These are phyloP conservation scores for Lipomyces sp. DNA, from an alignment of 805 yeast genomes.

Conservation along the genomic window DNA sequence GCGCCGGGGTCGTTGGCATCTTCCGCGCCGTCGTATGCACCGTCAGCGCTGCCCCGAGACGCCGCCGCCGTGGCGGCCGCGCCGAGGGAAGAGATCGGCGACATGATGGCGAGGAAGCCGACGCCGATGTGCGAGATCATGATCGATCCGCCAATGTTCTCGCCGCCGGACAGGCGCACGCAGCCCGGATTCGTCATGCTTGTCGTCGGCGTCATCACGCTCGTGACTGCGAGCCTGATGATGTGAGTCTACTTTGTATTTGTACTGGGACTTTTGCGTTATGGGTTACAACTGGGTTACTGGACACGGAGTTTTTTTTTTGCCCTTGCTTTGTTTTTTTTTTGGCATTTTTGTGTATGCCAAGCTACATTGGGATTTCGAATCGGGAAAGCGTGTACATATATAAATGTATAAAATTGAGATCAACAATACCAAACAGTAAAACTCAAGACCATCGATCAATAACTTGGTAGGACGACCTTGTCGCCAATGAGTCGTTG, in stretches of 20 bases:
- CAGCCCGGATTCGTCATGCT: conserved; percentile 21
- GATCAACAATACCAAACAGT: not conserved
- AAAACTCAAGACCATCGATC: no score
- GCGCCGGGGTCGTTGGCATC: no score
- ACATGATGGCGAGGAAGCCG: not conserved
- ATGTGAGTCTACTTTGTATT: conserved; percentile 23
- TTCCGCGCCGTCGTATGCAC: no score
- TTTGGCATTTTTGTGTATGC: not conserved
- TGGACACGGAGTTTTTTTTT: not conserved
- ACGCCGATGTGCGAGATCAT: conserved; percentile 4
- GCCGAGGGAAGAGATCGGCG: not conserved
- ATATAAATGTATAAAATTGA: not conserved
- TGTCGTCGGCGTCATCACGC: conserved; percentile 24
- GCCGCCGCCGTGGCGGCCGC: no score
- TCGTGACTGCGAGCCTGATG: conserved; percentile 23
- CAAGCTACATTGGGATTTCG: not conserved
- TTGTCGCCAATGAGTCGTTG: conserved; percentile 74
- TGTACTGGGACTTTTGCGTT: not conserved
- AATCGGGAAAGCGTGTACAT: not conserved
- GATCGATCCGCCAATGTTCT: conserved; percentile 25
- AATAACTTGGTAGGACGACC: conserved; percentile 3
- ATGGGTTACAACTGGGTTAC: no score
- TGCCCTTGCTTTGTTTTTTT: not conserved
- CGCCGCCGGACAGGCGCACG: conserved; percentile 26
- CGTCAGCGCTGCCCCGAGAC: no score